Evolutionary conservation across 805 yeast genomes (phyloP).

Genomic region (Yamadazyma philogaea): DNA sequence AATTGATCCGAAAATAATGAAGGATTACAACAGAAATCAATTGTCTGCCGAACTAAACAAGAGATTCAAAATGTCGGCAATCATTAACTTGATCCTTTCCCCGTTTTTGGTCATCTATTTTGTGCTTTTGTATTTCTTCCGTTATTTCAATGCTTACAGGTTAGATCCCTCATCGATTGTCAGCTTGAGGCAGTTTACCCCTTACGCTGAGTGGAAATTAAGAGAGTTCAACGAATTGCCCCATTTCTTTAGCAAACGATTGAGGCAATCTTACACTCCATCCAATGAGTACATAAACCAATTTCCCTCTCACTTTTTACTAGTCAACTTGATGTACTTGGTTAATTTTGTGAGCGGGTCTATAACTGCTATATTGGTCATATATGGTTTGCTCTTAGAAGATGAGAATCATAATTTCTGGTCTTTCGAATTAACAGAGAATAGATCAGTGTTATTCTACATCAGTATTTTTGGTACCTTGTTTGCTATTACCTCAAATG

Average conservation of each 20-base stretch:
- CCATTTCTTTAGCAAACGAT: constrained; percentile 78
- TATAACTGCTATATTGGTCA: constrained; percentile 72
- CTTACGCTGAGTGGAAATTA: constrained; percentile 91
- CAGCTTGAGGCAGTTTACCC: constrained; percentile 76
- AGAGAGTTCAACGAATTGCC: constrained; percentile 92
- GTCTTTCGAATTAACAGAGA: constrained; percentile 82
- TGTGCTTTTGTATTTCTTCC: constrained; percentile 76
- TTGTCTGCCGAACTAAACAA: constrained; percentile 68
- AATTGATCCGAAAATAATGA: constrained; percentile 65
- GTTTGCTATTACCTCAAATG: constrained; percentile 70
- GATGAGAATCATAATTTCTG: constrained; percentile 78
- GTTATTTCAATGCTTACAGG: constrained; percentile 89
- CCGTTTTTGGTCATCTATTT: constrained; percentile 87
- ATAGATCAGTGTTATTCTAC: constrained; percentile 79
- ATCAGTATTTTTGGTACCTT: constrained; percentile 85
- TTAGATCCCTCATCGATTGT: constrained; percentile 80
- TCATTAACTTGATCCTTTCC: constrained; percentile 74
- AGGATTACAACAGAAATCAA: constrained; percentile 63
- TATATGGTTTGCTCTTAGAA: constrained; percentile 68
- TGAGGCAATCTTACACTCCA: constrained; percentile 71
- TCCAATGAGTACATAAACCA: constrained; percentile 85
- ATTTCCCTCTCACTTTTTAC: constrained; percentile 73
- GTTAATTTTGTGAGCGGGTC: constrained; percentile 76
- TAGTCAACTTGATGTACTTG: constrained; percentile 36
- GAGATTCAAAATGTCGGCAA: constrained; percentile 83